Evolutionary conservation across 2,329 filamentous ascomycete genomes (phyloP).

Genomic region (Paramyrothecium sp.): DNA sequence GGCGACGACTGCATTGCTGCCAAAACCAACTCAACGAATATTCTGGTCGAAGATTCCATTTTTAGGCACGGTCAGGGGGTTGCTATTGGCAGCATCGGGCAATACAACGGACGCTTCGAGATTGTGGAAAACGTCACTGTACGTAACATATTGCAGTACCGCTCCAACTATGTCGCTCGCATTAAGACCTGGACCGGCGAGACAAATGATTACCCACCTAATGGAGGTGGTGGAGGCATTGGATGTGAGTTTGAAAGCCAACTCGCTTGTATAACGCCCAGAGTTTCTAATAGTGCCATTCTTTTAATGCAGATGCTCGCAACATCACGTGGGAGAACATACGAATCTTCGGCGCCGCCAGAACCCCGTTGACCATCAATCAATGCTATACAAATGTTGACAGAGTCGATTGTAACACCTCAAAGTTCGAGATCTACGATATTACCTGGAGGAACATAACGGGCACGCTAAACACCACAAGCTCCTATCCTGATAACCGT

Average conservation of each 20-base stretch:
- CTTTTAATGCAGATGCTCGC: neutral
- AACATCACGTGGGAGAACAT: neutral
- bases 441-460: neutral
- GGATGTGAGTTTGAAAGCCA: neutral
- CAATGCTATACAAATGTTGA: neutral
- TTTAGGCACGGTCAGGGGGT: conserved; percentile 3
- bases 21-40: conserved; percentile 4
- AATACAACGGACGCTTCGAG: conserved; percentile 2
- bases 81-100: conserved; percentile 5
- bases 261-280: neutral
- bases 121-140: conserved; percentile 1
- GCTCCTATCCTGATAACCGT: neutral
- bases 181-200: neutral
- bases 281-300: neutral
- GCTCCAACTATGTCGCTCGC: conserved; percentile 6
- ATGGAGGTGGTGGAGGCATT: neutral
- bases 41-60: neutral
- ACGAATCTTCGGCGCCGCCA: neutral
- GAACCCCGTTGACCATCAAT: neutral
- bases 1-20: conserved; percentile 3
- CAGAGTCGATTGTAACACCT: neutral
- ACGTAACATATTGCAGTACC: conserved; percentile 3
- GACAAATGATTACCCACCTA: neutral
- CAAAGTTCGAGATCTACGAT: neutral
- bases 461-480: neutral